A percentile compares a stretch with the other conserved stretches of the same genome.
These are phyloP conservation scores for Lippia alba DNA, from an alignment of 305 asterid genomes.

Conservation along the genomic window DNA sequence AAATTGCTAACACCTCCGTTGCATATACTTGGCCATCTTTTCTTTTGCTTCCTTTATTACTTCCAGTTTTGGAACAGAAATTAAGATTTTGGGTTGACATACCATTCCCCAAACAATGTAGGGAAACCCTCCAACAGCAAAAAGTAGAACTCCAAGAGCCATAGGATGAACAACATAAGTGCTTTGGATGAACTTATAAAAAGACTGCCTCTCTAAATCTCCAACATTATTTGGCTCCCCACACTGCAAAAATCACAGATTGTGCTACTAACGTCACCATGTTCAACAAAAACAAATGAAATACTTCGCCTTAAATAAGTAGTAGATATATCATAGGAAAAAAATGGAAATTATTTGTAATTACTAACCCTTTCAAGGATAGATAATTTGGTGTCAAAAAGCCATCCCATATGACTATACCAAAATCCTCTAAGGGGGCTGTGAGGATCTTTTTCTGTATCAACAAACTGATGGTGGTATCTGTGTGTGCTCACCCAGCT, in stretches of 20 bases:
- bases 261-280: too few relatives aligned
- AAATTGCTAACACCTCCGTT: too few relatives aligned
- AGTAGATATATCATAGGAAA: background rate
- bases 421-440: conserved; percentile 85
- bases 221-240: conserved; percentile 72
- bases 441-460: conserved; percentile 75
- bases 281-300: background rate
- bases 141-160: conserved; percentile 64
- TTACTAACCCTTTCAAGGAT: conserved; percentile 53
- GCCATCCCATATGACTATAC: conserved; percentile 84
- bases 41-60: too few relatives aligned
- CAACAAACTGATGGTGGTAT: conserved; percentile 81
- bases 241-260: conserved; percentile 46
- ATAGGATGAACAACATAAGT: conserved; percentile 61
- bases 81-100: conserved; percentile 21
- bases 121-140: conserved; percentile 78
- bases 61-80: too few relatives aligned
- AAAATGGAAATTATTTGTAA: background rate
- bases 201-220: conserved; percentile 76
- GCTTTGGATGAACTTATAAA: conserved; percentile 57
- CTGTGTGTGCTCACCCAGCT: conserved; percentile 92
- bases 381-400: conserved; percentile 56
- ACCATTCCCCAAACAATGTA: conserved; percentile 87
- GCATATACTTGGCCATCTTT: too few relatives aligned
- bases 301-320: background rate